A percentile compares a stretch with the other conserved stretches of the same genome.
These are phyloP conservation scores for Dryadomyces quercus-mongolicae DNA, from an alignment of 2,329 filamentous ascomycete genomes.

Conservation along the genomic window DNA sequence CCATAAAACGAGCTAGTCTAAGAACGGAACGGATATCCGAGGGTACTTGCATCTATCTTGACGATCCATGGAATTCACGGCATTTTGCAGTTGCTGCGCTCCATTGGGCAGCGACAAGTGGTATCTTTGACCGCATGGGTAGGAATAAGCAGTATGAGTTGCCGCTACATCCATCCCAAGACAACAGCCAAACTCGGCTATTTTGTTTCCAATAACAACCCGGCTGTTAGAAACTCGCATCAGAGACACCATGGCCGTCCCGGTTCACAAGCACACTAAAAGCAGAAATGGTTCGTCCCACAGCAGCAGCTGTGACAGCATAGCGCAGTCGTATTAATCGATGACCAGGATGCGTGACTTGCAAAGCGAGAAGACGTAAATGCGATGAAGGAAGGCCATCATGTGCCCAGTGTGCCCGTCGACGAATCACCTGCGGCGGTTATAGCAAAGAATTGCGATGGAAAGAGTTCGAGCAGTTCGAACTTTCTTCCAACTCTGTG, in stretches of 20 bases:
- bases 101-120: no score
- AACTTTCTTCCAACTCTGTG: not conserved
- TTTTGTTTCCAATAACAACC: not conserved
- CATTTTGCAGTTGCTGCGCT: no score
- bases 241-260: not conserved
- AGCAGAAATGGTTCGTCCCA: slow-evolving; percentile 3
- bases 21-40: slow-evolving; percentile 1
- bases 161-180: no score
- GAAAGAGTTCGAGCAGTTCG: slow-evolving; percentile 1
- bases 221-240: not conserved
- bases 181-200: not conserved
- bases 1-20: not conserved
- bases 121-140: no score
- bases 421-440: not conserved
- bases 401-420: not conserved
- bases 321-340: not conserved
- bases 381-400: slow-evolving; percentile 5
- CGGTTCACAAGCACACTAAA: slow-evolving; percentile 2
- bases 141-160: no score
- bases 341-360: slow-evolving; percentile 2
- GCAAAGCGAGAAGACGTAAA: slow-evolving; percentile 4
- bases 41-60: not conserved
- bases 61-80: no score
- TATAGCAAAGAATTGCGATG: slow-evolving; percentile 3
- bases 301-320: not conserved